Conservation (phyloP, 2,329 filamentous ascomycete genomes). For the Penicillium rolfsii region DNA sequence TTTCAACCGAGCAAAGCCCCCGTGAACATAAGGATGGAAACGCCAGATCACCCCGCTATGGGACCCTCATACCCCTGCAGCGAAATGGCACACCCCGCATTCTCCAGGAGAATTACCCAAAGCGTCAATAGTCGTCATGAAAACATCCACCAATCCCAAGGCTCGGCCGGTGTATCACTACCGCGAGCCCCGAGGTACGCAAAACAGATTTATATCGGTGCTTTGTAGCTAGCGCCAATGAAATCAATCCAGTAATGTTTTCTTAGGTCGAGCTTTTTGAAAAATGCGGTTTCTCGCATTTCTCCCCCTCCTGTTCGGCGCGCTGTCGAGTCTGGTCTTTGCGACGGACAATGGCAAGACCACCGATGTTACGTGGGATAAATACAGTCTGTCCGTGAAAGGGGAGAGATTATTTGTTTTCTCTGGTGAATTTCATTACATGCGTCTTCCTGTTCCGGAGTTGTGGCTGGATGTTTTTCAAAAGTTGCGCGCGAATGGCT, state of each 20-base stretch:
- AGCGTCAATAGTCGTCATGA: constrained; percentile 12
- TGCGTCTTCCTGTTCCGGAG: constrained; percentile 58
- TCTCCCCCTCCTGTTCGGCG: constrained; percentile 20
- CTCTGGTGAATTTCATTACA: constrained; percentile 58
- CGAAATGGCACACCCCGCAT: constrained; percentile 15
- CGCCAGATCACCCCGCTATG: neutral
- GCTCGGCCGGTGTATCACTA: constrained; percentile 25
- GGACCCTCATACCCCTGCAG: constrained; percentile 1
- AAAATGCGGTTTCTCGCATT: constrained; percentile 27
- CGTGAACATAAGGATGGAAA: neutral
- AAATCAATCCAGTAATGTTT: neutral
- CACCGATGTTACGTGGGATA: constrained; percentile 56
- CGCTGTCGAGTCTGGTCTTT: constrained; percentile 18
- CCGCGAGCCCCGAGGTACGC: constrained; percentile 27
- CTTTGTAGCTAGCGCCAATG: neutral
- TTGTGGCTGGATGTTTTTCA: constrained; percentile 60
- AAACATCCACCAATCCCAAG: constrained; percentile 36
- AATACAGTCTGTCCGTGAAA: constrained; percentile 56
- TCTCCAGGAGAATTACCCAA: constrained; percentile 26
- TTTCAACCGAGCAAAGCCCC: neutral
- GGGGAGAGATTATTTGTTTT: constrained; percentile 55
- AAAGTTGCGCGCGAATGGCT: constrained; percentile 57
- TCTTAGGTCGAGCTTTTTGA: neutral
- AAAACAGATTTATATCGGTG: constrained; percentile 4
- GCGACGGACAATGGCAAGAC: constrained; percentile 48